Conservation (phyloP, 208 protist genomes). For the Vickermania spadyakhi region DNA sequence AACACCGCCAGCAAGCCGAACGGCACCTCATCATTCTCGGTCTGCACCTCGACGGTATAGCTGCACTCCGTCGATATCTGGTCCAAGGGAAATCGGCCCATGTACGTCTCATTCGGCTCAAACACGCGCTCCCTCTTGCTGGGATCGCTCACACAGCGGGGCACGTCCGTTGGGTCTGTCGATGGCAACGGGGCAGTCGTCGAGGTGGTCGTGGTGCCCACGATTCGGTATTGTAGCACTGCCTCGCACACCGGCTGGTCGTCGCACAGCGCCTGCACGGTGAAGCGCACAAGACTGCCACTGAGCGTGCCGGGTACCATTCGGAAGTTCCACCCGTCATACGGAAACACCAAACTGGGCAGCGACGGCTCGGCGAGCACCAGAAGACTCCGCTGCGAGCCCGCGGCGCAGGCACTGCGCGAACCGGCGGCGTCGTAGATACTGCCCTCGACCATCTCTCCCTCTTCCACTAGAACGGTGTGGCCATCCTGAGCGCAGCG, state of each 20-base stretch:
- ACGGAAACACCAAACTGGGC: constrained; percentile 19
- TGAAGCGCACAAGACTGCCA: constrained; percentile 19
- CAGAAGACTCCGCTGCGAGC: constrained; percentile 4
- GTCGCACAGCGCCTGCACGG: constrained; percentile 18
- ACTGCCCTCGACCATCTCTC: constrained; percentile 1
- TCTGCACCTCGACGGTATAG: constrained; percentile 3
- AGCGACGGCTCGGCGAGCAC: constrained; percentile 2
- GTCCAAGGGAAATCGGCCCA: constrained; percentile 8
- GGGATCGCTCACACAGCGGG: background rate
- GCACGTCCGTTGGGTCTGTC: background rate
- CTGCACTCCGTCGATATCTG: constrained; percentile 1
- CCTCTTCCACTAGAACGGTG: background rate
- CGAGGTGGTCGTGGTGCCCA: background rate
- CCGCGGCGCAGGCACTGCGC: background rate
- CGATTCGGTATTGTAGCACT: constrained; percentile 13
- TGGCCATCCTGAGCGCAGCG: constrained; percentile 10
- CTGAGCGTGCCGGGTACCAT: constrained; percentile 7
- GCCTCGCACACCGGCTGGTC: constrained; percentile 26
- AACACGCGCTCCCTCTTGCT: constrained; percentile 5
- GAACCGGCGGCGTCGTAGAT: constrained; percentile 4
- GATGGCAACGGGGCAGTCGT: background rate
- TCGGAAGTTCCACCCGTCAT: constrained; percentile 29
- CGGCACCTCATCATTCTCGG: constrained; percentile 11
- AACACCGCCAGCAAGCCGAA: constrained; percentile 16
- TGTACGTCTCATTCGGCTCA: background rate